phyloP scores from a whole-genome alignment of 305 asterid genomes.

The Solanum aculeatissimum region DNA sequence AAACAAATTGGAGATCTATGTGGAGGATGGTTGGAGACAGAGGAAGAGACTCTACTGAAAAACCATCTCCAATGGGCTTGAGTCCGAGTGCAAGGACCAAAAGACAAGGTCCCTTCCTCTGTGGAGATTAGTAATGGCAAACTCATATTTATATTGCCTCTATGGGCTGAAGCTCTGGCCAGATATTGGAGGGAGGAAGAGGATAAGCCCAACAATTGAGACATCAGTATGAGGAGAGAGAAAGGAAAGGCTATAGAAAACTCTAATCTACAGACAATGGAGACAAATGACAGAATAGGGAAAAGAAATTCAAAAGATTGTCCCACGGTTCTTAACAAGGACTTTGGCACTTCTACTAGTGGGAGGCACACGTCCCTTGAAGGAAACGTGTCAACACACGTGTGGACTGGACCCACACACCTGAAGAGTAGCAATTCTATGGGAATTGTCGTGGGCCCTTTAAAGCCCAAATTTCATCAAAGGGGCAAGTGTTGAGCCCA shows the following conservation, averaged over 20 bases:
- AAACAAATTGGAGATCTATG: too few relatives aligned
- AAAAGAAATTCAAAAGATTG: neutral
- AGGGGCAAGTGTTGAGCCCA: neutral
- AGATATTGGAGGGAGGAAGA: too few relatives aligned
- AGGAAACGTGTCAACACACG: neutral
- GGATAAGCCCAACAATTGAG: neutral
- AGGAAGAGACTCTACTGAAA: too few relatives aligned
- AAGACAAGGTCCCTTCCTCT: too few relatives aligned
- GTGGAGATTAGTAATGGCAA: too few relatives aligned
- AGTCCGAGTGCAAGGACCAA: too few relatives aligned
- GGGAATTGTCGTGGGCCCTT: neutral
- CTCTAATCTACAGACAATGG: neutral
- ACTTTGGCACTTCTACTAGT: neutral
- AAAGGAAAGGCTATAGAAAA: neutral
- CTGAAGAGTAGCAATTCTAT: neutral
- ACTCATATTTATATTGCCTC: too few relatives aligned
- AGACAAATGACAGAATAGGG: neutral
- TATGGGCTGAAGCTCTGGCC: too few relatives aligned
- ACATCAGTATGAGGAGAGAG: neutral
- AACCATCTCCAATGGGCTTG: too few relatives aligned
- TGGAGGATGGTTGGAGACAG: too few relatives aligned
- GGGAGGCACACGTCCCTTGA: neutral
- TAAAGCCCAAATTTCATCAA: neutral
- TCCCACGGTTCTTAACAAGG: neutral
- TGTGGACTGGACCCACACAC: neutral